Base-by-base conservation (phyloP, 495 filamentous ascomycete species). In the Elaphomyces granulatus region DNA sequence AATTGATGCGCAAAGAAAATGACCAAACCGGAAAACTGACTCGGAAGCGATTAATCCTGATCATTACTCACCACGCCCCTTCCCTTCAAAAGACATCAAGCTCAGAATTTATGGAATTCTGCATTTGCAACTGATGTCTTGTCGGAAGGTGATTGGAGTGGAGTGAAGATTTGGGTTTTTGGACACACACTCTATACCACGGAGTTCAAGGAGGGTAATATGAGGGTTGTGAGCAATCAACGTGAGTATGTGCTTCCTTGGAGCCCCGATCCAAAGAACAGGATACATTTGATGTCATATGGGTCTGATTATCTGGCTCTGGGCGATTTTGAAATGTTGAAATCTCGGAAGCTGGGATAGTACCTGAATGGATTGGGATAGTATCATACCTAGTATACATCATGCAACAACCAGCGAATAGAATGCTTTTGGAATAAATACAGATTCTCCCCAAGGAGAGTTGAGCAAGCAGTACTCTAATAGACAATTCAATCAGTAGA, bases 51-150 rank as follows among this genome's bases (percentile, higher is more conserved):
- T 50, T 47, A 33, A 50, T 74, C n/a, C 33, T 77, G 2, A 56
- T 76, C 1, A 60, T 68, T 12, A 74, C 71, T 2, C 73, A 76
- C 34, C 69, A 77, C 48, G 68, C 69, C 1, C 72, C 72, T 12
- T 62, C 49, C 17, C 45, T 66, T 0, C 28, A 57, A 30, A 52
- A 50, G 2, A 69, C 65, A 0, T 62, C 64, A 3, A 52, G 55
- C 4, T 4, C 37, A 56, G 3, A 71, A 57, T 34, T 55, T 59
- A 9, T 60, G 63, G 60, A 54, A 36, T 2, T 53, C 50, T 16
- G 69, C 68, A 2, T 76, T 75, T 58, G 66, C 50, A 7, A 73
- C 69, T 1, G 68, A 77, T 50, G 14, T 77, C 1, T 36, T 74
- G 6, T 41, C 45, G 18, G 38, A 38, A 21, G 40, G 42, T 8